Base-by-base conservation (phyloP, 176 grass and related monocot genomes). In the Lolium perenne region DNA sequence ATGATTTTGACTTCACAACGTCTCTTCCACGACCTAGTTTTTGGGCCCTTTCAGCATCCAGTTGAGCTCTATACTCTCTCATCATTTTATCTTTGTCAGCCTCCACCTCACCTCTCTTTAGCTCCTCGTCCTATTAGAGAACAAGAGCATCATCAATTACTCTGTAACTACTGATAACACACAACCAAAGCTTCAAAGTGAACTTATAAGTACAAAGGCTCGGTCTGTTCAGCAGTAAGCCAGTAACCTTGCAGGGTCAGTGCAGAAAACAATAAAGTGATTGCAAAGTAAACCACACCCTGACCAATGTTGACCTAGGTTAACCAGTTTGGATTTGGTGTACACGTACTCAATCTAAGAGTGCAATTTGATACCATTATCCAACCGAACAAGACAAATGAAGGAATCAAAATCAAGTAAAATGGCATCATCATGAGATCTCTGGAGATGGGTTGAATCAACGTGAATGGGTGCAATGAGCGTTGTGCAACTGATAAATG, bases 21-120 rank as follows among this genome's bases (percentile, higher is more conserved):
- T 94, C 92, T 88, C 87, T 93, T 54, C 97, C 97, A 3, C 73
- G 92, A 22, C 80, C 80, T 61, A 99, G 85, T 85, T 96, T 99
- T 79, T 89, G 85, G 78, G 94, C 94, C 76, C 97, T 95, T 88
- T 99, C 97, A 40, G 93, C 94, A 87, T 99, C 97, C 17, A 99
- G 89, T 88, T 99, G 97, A 90, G 97, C 97, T 83, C 97, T 96
- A 79, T 99, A 99, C 66, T 99, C 94, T 91, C 90, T 99, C 97
- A 99, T 99, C 97, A 99, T 99, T 90, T 90, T 99, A 92, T 97
- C 97, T 82, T 99, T 99, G 78, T 99, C 94, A 49, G 94, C 97
- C 80, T 99, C 97, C 72, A 94, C 13, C 83, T 99, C 97, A 88
- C 91, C 92, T 77, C 91, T 94, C 87, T 94, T 99, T 70, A 97